Evolutionary conservation across 1,284 basidiomycete genomes (phyloP).

Genomic region (Boletus putidus): DNA sequence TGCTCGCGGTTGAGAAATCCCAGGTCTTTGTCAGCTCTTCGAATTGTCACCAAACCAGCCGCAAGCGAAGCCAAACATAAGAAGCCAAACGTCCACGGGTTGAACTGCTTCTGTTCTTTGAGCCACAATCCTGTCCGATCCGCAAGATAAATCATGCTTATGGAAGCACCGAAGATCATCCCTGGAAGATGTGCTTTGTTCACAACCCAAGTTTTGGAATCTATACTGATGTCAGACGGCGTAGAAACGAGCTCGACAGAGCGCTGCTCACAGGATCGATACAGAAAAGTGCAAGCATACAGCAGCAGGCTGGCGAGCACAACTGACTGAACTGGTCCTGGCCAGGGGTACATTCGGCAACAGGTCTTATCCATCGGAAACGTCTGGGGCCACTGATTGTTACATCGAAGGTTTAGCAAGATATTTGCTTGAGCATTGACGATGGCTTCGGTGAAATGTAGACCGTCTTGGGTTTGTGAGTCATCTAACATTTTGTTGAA

Average conservation of each 20-base stretch:
- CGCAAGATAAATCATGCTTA: slow-evolving; percentile 70
- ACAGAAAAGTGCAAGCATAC: slow-evolving; percentile 17
- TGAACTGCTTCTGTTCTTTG: slow-evolving; percentile 85
- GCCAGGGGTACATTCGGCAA: slow-evolving; percentile 73
- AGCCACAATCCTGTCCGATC: slow-evolving; percentile 83
- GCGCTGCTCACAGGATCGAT: slow-evolving; percentile 26
- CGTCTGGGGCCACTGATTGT: slow-evolving; percentile 66
- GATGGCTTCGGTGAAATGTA: slow-evolving; percentile 73
- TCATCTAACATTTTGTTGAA: slow-evolving; percentile 78
- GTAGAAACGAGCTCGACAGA: neutral
- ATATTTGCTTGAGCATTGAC: slow-evolving; percentile 74
- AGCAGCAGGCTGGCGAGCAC: slow-evolving; percentile 47
- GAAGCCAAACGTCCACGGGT: slow-evolving; percentile 64
- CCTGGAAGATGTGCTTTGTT: slow-evolving; percentile 43
- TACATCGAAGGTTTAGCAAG: slow-evolving; percentile 80
- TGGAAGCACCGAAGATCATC: slow-evolving; percentile 64
- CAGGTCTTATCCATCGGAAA: slow-evolving; percentile 82
- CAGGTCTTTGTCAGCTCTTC: slow-evolving; percentile 73
- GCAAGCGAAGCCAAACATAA: slow-evolving; percentile 56
- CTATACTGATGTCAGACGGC: slow-evolving; percentile 29
- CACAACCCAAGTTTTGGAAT: slow-evolving; percentile 24
- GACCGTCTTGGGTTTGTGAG: slow-evolving; percentile 75
- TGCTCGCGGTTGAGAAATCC: slow-evolving; percentile 89
- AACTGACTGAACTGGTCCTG: slow-evolving; percentile 60
- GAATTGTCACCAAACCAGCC: slow-evolving; percentile 65